Conservation (phyloP, 306 rosid species). For the Casuarina cunninghamiana region DNA sequence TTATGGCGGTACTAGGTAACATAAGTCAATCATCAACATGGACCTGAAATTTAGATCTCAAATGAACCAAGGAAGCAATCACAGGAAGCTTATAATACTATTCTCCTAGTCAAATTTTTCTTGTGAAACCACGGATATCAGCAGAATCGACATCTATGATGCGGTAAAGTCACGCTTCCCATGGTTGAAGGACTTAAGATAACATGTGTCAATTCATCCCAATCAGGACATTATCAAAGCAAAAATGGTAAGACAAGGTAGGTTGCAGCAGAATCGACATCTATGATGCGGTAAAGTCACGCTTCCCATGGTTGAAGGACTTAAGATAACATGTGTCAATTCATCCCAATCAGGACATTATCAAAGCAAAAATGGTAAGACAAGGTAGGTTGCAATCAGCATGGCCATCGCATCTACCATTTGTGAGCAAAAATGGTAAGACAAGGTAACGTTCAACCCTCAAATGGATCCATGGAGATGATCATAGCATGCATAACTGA, state of each 20-base stretch:
- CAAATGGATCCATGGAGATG: too few species aligned
- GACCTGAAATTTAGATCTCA: neutral
- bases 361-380: constrained; percentile 34
- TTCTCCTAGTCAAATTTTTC: too few species aligned
- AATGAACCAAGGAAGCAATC: constrained; percentile 8
- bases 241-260: constrained; percentile 36
- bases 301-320: constrained; percentile 28
- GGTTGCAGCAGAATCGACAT: constrained; percentile 34
- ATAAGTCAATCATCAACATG: too few species aligned
- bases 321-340: constrained; percentile 16
- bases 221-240: constrained; percentile 32
- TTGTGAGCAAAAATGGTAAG: constrained; percentile 24
- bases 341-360: constrained; percentile 44
- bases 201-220: constrained; percentile 39
- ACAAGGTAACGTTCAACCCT: too few species aligned
- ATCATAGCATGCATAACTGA: too few species aligned
- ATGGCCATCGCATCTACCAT: too few species aligned
- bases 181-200: constrained; percentile 21
- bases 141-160: constrained; percentile 25
- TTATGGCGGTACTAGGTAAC: too few species aligned
- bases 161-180: constrained; percentile 23
- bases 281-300: constrained; percentile 23
- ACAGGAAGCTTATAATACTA: neutral
- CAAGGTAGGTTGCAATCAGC: constrained; percentile 28
- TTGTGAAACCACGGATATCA: constrained; percentile 4